A percentile compares a stretch with the other conserved stretches of the same genome.
phyloP scores from a whole-genome alignment of 2,329 filamentous ascomycete species.

The Trichoderma guizhouense region DNA sequence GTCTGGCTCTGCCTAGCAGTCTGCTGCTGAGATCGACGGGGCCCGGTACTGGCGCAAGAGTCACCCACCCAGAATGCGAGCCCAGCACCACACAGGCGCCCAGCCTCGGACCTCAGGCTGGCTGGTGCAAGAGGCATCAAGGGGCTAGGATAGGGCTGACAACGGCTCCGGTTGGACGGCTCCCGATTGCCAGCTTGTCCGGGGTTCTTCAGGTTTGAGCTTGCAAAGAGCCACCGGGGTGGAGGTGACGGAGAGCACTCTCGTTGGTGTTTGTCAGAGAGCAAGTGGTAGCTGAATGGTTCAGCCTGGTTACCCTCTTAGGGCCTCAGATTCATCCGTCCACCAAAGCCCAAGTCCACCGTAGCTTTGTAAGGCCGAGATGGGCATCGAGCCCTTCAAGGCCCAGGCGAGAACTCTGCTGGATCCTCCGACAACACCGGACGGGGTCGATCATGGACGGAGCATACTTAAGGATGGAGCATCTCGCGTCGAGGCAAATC shows the following conservation, averaged over 20 bases:
- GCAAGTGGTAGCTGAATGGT: conserved; percentile 25
- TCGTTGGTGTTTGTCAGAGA: conserved; percentile 19
- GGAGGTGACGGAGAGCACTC: conserved; percentile 17
- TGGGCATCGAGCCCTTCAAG: conserved; percentile 10
- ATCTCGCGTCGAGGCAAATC: conserved; percentile 13
- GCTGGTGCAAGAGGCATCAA: conserved; percentile 18
- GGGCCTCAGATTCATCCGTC: conserved; percentile 17
- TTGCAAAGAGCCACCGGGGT: conserved; percentile 21
- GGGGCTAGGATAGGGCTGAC: conserved; percentile 20
- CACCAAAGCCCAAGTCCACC: conserved; percentile 4
- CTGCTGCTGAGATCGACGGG: conserved; percentile 18
- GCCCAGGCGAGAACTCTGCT: conserved; percentile 9
- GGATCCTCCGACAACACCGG: conserved; percentile 15
- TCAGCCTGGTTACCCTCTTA: conserved; percentile 20
- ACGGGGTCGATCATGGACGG: conserved; percentile 19
- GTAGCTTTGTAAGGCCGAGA: conserved; percentile 20
- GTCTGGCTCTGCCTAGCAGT: conserved; percentile 11
- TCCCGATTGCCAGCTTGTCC: conserved; percentile 18
- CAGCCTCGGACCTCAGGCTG: conserved; percentile 18
- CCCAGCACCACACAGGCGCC: conserved; percentile 10
- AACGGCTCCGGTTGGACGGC: conserved; percentile 19
- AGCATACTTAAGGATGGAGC: conserved; percentile 19
- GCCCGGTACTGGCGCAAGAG: conserved; percentile 11
- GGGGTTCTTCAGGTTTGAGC: conserved; percentile 25
- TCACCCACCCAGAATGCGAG: conserved; percentile 2